Evolutionary conservation across 2,329 filamentous ascomycete genomes (phyloP), one percentile per base, ranked within the genome.

Genomic region (Curvularia spicifera): DNA sequence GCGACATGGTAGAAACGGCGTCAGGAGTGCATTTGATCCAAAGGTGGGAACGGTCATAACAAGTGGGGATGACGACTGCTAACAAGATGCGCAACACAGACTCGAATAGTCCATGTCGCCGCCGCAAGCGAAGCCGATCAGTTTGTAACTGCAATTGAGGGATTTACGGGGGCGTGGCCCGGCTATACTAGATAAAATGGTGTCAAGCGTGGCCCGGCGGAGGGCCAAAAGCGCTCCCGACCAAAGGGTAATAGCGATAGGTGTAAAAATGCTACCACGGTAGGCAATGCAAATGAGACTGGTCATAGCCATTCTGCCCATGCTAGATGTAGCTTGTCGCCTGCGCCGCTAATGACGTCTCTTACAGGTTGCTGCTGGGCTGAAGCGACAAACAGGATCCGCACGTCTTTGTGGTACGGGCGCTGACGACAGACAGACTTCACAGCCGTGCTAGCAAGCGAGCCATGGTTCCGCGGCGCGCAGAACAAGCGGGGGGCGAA

Each of bases 11-110:
- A 12, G 91, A 97, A 79, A 97, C 95, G 39, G 93, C 93, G 49
- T 97, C 93, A 51, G 95, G 95, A 0, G 82, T 98, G 72, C 95
- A 99, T 81, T 83, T 99, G 79, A 99, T 99, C 79, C 90, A 98
- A 81, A 89, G 93, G 92, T 84, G 63, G 82, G 82, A 45, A 51
- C 26, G 51, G 43, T 40, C 46, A 24, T 49, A 24, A 46, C 29
- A 54, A 33, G 46, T 4, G 20, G 24, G 33, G 35, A 22, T 29
- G 24, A 52, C 24, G 37, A 46, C 42, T 43, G 54, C 68, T 71
- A 61, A 70, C 51, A 12, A 15, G 10, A 57, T n/a, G 26, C 7
- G 43, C 56, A 53, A 53, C n/a, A 46, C 45, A 71, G 68, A 63
- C 47, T 71, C 53, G 69, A 71, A 53, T 71, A 61, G 56, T 40